Conservation (phyloP, 495 filamentous ascomycete species). For the Xylaria scruposa region DNA sequence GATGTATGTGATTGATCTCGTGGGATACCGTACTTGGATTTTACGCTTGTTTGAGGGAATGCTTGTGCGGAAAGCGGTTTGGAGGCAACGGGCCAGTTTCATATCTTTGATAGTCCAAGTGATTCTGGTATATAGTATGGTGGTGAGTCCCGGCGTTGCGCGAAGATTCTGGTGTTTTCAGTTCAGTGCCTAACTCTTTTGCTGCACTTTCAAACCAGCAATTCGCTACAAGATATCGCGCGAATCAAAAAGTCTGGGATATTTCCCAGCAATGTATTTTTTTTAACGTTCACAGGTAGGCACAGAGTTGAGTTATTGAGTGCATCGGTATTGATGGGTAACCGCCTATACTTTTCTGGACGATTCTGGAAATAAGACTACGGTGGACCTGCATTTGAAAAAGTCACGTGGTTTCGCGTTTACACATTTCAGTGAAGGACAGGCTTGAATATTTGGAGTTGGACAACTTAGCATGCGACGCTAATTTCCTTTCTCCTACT, state of each 20-base stretch:
- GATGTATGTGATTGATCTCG: neutral
- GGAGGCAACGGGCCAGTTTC: constrained; percentile 8
- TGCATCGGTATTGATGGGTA: neutral
- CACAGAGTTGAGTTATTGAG: neutral
- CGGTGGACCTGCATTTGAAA: constrained; percentile 5
- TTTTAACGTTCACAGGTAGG: neutral
- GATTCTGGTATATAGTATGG: neutral
- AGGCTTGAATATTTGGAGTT: neutral
- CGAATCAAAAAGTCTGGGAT: no score
- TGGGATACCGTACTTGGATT: constrained; percentile 11
- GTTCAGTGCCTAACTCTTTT: neutral
- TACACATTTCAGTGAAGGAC: neutral
- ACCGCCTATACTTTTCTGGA: neutral
- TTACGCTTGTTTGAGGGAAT: neutral
- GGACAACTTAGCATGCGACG: neutral
- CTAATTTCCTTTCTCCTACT: no score
- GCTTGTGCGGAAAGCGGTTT: neutral
- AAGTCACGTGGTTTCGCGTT: constrained; percentile 19
- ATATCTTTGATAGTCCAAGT: constrained; percentile 5
- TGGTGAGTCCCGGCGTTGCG: neutral
- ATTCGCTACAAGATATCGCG: neutral
- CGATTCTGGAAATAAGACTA: constrained; percentile 9
- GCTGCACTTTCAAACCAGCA: neutral
- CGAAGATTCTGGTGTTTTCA: constrained; percentile 6
- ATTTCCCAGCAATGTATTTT: neutral